These are phyloP conservation scores for Fusarium lateritium DNA, from an alignment of 2,329 filamentous ascomycete species.

Conservation along the genomic window DNA sequence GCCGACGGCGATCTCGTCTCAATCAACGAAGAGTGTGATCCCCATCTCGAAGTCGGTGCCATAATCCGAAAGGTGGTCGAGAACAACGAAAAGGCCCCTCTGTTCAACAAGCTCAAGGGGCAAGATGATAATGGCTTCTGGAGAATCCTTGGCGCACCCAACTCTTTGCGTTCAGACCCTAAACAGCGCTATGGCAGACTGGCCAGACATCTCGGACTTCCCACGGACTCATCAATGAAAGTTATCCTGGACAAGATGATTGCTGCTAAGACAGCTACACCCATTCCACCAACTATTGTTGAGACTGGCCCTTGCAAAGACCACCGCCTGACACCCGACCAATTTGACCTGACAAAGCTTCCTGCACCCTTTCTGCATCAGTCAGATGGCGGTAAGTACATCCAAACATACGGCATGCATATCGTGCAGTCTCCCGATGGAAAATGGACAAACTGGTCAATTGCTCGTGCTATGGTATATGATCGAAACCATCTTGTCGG, in stretches of 20 bases:
- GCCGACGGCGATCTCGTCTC: conserved; percentile 61
- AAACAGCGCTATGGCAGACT: conserved; percentile 58
- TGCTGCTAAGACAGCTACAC: conserved; percentile 49
- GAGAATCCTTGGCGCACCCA: conserved; percentile 63
- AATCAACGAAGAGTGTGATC: conserved; percentile 60
- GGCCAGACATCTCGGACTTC: conserved; percentile 59
- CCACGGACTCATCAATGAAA: conserved; percentile 46
- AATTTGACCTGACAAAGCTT: conserved; percentile 54
- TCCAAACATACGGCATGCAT: conserved; percentile 67
- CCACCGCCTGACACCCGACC: conserved; percentile 18
- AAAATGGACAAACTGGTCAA: conserved; percentile 65
- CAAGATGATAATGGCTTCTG: conserved; percentile 56
- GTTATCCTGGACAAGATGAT: conserved; percentile 60
- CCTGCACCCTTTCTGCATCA: conserved; percentile 61
- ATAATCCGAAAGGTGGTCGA: conserved; percentile 64
- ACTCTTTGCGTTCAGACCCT: conserved; percentile 46
- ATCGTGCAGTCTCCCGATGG: conserved; percentile 62
- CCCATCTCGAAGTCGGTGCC: conserved; percentile 62
- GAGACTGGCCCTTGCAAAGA: conserved; percentile 39
- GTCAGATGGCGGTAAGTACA: conserved; percentile 64
- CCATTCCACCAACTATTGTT: conserved; percentile 56
- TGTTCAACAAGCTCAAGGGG: conserved; percentile 67
- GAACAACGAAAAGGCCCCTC: conserved; percentile 61
- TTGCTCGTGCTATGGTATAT: conserved; percentile 63
- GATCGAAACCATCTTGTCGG: conserved; percentile 59